Evolutionary conservation across 2,329 filamentous ascomycete genomes (phyloP).

Genomic region (Cytospora piceicola): DNA sequence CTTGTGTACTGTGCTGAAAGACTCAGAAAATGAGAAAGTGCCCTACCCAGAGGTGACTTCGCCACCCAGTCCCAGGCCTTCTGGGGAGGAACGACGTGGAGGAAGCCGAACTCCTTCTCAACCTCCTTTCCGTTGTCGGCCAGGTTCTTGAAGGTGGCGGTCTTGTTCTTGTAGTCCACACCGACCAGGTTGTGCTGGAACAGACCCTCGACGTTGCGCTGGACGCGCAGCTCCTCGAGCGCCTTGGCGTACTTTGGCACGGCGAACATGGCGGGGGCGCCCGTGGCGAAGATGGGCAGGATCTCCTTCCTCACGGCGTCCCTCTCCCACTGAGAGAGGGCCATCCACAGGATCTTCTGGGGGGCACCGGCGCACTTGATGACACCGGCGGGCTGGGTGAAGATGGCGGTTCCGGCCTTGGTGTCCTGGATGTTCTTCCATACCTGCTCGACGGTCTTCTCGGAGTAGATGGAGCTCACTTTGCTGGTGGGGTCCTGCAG

Average conservation of each 20-base stretch:
- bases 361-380: constrained; percentile 47
- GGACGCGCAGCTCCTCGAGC: constrained; percentile 41
- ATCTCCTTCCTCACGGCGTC: constrained; percentile 41
- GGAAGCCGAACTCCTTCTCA: constrained; percentile 41
- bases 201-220: constrained; percentile 43
- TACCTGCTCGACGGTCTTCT: constrained; percentile 42
- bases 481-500: constrained; percentile 40
- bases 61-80: constrained; percentile 34
- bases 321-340: constrained; percentile 43
- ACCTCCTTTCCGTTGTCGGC: constrained; percentile 39
- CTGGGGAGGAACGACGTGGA: constrained; percentile 42
- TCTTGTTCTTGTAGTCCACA: constrained; percentile 40
- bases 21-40: not conserved
- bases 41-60: constrained; percentile 39
- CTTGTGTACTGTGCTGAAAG: constrained; percentile 27
- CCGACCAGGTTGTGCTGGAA: constrained; percentile 46
- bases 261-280: constrained; percentile 43
- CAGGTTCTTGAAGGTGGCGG: constrained; percentile 41
- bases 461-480: constrained; percentile 45
- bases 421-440: constrained; percentile 42
- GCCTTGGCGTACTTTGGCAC: constrained; percentile 45
- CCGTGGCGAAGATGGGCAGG: constrained; percentile 42
- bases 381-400: constrained; percentile 44
- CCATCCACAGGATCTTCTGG: constrained; percentile 48
- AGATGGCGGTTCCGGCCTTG: constrained; percentile 43